Evolutionary conservation across 768 basidiomycete genomes (phyloP).

Genomic region (Dacryopinax primogenitus): DNA sequence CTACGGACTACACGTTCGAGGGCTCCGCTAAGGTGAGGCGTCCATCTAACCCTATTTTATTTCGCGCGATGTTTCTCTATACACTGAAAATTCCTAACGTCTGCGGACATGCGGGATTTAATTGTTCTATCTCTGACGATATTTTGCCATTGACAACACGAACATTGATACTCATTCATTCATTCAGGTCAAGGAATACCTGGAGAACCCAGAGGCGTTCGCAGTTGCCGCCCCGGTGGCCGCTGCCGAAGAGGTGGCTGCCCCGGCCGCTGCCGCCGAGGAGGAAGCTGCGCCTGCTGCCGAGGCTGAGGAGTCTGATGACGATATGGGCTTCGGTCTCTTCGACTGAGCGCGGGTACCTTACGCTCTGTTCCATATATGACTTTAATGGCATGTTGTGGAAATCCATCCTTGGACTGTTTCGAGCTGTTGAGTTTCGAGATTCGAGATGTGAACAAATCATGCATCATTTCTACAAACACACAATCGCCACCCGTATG

Average conservation of each 20-base stretch:
- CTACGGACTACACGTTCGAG: constrained; percentile 90
- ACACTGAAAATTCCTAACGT: not conserved
- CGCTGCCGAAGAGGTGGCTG: not conserved
- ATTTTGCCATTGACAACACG: no score
- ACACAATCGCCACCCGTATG: not conserved
- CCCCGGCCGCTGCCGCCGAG: not conserved
- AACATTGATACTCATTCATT: constrained; percentile 24
- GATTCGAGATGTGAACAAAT: no score
- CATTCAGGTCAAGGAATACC: constrained; percentile 78
- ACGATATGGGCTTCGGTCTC: constrained; percentile 7
- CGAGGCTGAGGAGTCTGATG: constrained; percentile 7
- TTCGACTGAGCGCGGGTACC: not conserved
- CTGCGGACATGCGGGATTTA: not conserved
- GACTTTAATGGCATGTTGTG: not conserved
- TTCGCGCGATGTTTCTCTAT: constrained; percentile 16
- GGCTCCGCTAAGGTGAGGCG: constrained; percentile 74
- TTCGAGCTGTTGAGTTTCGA: no score
- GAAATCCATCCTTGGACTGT: no score
- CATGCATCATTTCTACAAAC: no score
- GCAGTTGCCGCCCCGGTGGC: constrained; percentile 28
- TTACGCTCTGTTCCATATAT: not conserved
- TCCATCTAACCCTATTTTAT: constrained; percentile 1
- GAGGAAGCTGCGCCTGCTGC: not conserved
- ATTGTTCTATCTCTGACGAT: constrained; percentile 11
- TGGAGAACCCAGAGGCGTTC: constrained; percentile 98